Percentiles rank a stretch among this genome's conserved stretches.
Conservation (phyloP, 495 filamentous ascomycete species). For the Penicillium diatomitis region DNA sequence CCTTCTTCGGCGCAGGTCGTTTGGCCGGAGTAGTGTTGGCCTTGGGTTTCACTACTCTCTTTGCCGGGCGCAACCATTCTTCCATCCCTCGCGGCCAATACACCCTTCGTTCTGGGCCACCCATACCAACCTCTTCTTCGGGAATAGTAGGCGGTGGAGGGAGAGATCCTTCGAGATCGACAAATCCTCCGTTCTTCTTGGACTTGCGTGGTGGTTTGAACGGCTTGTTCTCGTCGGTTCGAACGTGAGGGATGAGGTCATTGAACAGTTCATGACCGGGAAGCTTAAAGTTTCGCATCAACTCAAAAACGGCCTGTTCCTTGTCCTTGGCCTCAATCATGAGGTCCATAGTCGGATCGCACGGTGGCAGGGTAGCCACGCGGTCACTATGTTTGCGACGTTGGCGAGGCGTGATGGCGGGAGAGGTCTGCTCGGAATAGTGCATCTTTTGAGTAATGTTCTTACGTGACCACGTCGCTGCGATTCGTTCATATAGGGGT, state of each 20-base stretch:
- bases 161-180: conserved; percentile 40
- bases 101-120: conserved; percentile 73
- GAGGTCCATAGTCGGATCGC: conserved; percentile 72
- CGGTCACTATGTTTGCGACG: conserved; percentile 77
- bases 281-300: conserved; percentile 80
- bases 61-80: conserved; percentile 77
- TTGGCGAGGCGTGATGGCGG: conserved; percentile 66
- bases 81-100: conserved; percentile 91
- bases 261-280: conserved; percentile 67
- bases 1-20: conserved; percentile 13
- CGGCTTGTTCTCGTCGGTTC: conserved; percentile 69
- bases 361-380: conserved; percentile 72
- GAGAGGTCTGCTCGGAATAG: conserved; percentile 71
- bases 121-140: conserved; percentile 76
- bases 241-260: conserved; percentile 67
- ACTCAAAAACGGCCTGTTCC: conserved; percentile 91
- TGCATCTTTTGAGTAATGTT: conserved; percentile 93
- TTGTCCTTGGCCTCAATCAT: conserved; percentile 99
- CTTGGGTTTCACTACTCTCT: conserved; percentile 58
- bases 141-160: conserved; percentile 38
- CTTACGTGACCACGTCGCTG: conserved; percentile 78
- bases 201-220: conserved; percentile 41
- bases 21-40: conserved; percentile 17
- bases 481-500: conserved; percentile 60
- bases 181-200: conserved; percentile 40